A percentile compares a stretch with the other conserved stretches of the same genome.
Conservation (phyloP, 306 rosid genomes). For the Prunus salicina region DNA sequence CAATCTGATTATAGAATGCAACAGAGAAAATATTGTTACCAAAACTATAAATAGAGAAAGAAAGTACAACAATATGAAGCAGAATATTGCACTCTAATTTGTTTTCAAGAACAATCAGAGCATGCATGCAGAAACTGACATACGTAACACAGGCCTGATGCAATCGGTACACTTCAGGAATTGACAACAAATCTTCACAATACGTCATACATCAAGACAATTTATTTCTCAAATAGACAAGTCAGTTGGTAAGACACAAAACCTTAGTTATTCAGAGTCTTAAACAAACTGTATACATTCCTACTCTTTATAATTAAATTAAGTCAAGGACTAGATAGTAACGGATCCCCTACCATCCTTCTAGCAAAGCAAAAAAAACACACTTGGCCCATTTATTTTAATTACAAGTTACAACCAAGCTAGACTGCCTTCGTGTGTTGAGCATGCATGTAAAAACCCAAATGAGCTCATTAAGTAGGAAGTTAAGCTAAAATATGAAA, state of each 20-base stretch:
- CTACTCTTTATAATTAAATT: not conserved
- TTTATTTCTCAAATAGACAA: not conserved
- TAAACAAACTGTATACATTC: not conserved
- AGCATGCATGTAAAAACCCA: not conserved
- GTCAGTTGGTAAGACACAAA: not conserved
- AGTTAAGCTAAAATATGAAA: conserved; percentile 14
- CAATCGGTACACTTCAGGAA: not conserved
- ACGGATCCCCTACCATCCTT: not conserved
- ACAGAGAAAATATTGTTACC: conserved; percentile 6
- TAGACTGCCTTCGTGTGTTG: not conserved
- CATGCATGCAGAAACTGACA: not conserved
- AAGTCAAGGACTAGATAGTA: not conserved
- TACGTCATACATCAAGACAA: not conserved
- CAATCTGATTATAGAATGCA: conserved; percentile 48
- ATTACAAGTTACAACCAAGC: not conserved
- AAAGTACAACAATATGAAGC: not conserved
- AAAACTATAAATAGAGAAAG: conserved; percentile 7
- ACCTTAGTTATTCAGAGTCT: not conserved
- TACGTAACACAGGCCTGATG: not conserved
- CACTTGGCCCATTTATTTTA: not conserved
- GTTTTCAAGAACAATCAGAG: not conserved
- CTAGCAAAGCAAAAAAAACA: not conserved
- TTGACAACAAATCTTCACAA: not conserved
- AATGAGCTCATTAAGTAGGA: not conserved
- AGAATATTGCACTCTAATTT: not conserved